Evolutionary conservation across 208 protist species (phyloP).

Genomic region (Crithidia bombi): DNA sequence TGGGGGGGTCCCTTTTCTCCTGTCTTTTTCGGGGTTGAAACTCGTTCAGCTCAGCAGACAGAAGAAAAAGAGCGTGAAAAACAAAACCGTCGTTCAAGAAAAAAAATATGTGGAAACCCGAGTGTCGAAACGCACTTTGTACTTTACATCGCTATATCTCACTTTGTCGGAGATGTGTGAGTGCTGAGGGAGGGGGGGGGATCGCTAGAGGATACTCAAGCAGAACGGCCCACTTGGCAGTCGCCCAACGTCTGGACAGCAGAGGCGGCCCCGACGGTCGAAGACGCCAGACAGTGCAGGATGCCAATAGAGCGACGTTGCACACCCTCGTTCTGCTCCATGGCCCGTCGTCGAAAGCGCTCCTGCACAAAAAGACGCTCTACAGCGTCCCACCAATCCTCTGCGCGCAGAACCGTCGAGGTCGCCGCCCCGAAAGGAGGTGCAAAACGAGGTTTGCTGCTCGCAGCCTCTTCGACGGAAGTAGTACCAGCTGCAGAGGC

Average conservation of each 20-base stretch:
- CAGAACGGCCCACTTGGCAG: too few species aligned
- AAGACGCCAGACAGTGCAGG: constrained; percentile 11
- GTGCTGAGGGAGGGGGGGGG: too few species aligned
- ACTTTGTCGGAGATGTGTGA: too few species aligned
- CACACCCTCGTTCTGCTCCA: constrained; percentile 24
- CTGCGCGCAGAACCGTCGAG: background rate
- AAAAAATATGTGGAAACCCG: too few species aligned
- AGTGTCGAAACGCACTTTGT: too few species aligned
- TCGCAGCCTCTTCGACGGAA: background rate
- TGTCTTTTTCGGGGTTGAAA: too few species aligned
- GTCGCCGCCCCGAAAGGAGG: background rate
- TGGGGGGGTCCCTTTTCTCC: too few species aligned
- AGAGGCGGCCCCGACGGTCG: background rate
- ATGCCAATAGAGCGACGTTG: constrained; percentile 31
- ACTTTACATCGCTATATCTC: too few species aligned
- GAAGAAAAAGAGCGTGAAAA: too few species aligned
- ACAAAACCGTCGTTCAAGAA: too few species aligned
- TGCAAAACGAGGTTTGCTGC: background rate
- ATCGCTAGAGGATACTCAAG: too few species aligned
- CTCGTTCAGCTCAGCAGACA: too few species aligned
- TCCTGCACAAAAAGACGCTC: constrained; percentile 64
- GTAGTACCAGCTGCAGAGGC: background rate
- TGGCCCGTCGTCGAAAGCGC: constrained; percentile 30
- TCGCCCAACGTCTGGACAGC: background rate
- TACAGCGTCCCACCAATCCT: constrained; percentile 44